Percentiles rank a stretch among this genome's conserved stretches.
These are phyloP conservation scores for Teratosphaeria nubilosa DNA, from an alignment of 2,329 filamentous ascomycete genomes.

Conservation along the genomic window DNA sequence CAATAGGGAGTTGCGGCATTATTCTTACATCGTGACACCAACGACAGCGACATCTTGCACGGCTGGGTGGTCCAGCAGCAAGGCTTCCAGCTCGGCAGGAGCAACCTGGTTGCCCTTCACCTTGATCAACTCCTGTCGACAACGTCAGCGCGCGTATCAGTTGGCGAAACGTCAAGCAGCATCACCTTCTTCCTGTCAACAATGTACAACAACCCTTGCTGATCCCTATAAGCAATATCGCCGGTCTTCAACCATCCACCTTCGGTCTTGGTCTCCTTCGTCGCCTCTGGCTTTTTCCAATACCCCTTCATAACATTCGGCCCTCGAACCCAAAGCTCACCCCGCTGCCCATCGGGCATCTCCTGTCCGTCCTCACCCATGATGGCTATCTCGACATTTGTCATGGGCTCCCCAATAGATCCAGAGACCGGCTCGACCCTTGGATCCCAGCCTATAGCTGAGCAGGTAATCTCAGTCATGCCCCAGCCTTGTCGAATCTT, in stretches of 20 bases:
- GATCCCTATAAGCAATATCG: constrained; percentile 56
- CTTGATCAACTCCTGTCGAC: constrained; percentile 54
- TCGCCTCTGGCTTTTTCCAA: constrained; percentile 61
- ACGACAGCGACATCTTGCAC: constrained; percentile 60
- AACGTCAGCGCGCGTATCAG: constrained; percentile 3
- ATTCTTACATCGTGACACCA: constrained; percentile 44
- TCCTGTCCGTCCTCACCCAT: constrained; percentile 50
- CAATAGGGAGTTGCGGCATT: background rate
- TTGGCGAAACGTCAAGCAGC: background rate
- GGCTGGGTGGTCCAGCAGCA: constrained; percentile 45
- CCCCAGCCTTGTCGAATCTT: constrained; percentile 64
- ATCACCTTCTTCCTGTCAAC: constrained; percentile 63
- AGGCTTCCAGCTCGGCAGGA: constrained; percentile 49
- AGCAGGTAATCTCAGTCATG: constrained; percentile 75
- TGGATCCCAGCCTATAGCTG: constrained; percentile 55
- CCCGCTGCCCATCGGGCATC: constrained; percentile 42
- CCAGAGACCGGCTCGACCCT: constrained; percentile 30
- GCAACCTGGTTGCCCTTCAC: constrained; percentile 53
- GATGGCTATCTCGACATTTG: constrained; percentile 61
- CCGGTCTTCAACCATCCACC: constrained; percentile 65
- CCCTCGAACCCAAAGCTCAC: constrained; percentile 64
- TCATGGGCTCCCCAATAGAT: constrained; percentile 56
- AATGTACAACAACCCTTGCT: constrained; percentile 49
- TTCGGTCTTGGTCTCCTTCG: constrained; percentile 40
- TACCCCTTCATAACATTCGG: constrained; percentile 69